phyloP scores from a whole-genome alignment of 192 early-diverging fungal genomes.

The Backusella mclennaniae region DNA sequence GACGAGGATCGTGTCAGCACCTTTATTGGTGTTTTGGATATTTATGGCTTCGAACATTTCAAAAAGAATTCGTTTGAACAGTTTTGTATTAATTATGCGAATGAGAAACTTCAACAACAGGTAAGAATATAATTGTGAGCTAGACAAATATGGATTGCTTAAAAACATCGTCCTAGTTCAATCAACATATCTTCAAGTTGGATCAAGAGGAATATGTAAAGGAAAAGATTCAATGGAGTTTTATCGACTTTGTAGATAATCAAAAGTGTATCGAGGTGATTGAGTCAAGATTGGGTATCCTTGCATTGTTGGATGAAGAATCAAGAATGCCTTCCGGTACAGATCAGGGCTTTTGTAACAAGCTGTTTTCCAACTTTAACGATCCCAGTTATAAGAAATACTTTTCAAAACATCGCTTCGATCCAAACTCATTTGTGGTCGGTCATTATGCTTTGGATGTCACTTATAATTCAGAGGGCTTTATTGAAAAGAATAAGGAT shows the following conservation, averaged over 20 bases:
- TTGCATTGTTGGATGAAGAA: constrained; percentile 93
- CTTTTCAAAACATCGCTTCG: constrained; percentile 91
- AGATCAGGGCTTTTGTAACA: constrained; percentile 82
- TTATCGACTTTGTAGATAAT: constrained; percentile 99
- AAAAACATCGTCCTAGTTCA: constrained; percentile 55
- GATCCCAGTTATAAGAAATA: constrained; percentile 60
- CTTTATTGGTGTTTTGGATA: constrained; percentile 99
- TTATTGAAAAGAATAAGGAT: constrained; percentile 99
- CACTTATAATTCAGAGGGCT: constrained; percentile 89
- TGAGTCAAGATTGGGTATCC: constrained; percentile 91
- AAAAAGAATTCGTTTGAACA: constrained; percentile 99
- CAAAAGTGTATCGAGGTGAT: constrained; percentile 99
- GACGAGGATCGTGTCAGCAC: constrained; percentile 38
- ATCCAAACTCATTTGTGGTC: constrained; percentile 85
- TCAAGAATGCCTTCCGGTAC: constrained; percentile 79
- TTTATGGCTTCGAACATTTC: constrained; percentile 99
- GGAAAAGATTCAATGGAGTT: constrained; percentile 97
- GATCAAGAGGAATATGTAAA: constrained; percentile 98
- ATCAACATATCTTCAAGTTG: constrained; percentile 98
- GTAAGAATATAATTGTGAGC: neutral
- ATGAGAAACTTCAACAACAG: constrained; percentile 97
- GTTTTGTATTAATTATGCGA: constrained; percentile 98
- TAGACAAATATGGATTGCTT: no score
- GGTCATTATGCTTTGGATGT: constrained; percentile 95
- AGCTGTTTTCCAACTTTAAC: constrained; percentile 85